phyloP scores from a whole-genome alignment of 2,329 filamentous ascomycete genomes.

The Microdochium bolleyi region DNA sequence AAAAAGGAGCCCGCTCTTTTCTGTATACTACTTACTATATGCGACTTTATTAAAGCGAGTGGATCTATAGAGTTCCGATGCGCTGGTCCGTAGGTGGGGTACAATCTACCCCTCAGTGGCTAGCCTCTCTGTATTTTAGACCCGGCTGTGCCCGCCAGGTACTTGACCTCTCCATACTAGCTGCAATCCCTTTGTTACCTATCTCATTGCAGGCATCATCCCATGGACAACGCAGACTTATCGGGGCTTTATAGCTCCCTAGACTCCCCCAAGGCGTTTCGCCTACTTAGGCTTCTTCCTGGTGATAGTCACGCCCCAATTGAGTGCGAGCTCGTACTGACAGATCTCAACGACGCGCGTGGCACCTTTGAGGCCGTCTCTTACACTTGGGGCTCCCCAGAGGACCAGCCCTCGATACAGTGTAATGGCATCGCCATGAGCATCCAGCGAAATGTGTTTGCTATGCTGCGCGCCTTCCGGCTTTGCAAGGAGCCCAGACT shows the following conservation, averaged over 20 bases:
- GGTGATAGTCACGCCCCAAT: conserved; percentile 6
- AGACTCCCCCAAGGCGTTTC: conserved; percentile 7
- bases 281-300: conserved; percentile 10
- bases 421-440: conserved; percentile 7
- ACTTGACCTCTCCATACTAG: too few species aligned
- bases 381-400: conserved; percentile 15
- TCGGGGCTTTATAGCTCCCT: conserved; percentile 9
- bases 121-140: too few species aligned
- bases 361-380: conserved; percentile 12
- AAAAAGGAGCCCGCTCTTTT: too few species aligned
- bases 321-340: conserved; percentile 9
- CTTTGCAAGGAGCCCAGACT: conserved; percentile 5
- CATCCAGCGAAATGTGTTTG: conserved; percentile 13
- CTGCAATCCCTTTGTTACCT: too few species aligned
- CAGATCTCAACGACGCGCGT: conserved; percentile 8
- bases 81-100: too few species aligned
- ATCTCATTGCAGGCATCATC: too few species aligned
- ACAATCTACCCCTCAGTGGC: too few species aligned
- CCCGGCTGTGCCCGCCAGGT: too few species aligned
- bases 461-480: conserved; percentile 12
- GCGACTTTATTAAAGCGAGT: too few species aligned
- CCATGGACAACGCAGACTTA: too few species aligned
- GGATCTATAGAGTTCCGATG: too few species aligned
- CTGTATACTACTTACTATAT: too few species aligned
- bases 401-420: conserved; percentile 7